phyloP scores from a whole-genome alignment of 208 protist genomes.

The Leishmania aethiopica region DNA sequence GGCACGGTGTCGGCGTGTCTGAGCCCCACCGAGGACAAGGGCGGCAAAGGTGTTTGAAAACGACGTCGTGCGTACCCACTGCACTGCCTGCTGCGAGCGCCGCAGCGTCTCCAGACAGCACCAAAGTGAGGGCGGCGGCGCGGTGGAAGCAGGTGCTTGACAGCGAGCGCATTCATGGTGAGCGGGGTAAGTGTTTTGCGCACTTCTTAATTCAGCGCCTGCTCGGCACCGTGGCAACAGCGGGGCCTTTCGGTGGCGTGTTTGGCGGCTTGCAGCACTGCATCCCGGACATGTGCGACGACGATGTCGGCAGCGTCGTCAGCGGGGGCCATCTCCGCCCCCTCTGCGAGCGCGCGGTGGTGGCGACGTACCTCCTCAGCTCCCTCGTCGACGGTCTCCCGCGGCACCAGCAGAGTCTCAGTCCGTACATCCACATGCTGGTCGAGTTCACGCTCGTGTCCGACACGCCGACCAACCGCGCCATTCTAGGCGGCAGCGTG shows the following conservation, averaged over 20 bases:
- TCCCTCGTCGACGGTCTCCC: slow-evolving; percentile 49
- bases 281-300: background rate
- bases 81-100: background rate
- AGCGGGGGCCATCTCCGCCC: slow-evolving; percentile 23
- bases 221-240: slow-evolving; percentile 1
- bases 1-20: background rate
- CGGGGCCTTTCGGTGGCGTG: background rate
- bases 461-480: slow-evolving; percentile 43
- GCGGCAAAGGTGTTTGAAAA: background rate
- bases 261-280: background rate
- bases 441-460: slow-evolving; percentile 74
- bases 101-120: background rate
- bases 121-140: slow-evolving; percentile 8
- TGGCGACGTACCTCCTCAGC: slow-evolving; percentile 62
- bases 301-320: background rate
- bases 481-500: slow-evolving; percentile 32
- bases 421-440: slow-evolving; percentile 61
- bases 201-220: slow-evolving; percentile 17
- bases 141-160: slow-evolving; percentile 19
- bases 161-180: slow-evolving; percentile 15
- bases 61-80: background rate
- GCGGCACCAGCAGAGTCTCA: slow-evolving; percentile 57
- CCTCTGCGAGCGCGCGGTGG: slow-evolving; percentile 51
- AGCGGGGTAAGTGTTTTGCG: slow-evolving; percentile 15
- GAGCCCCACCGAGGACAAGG: background rate